Conservation (phyloP, 176 grass and related monocot genomes). For the Ananas comosus region DNA sequence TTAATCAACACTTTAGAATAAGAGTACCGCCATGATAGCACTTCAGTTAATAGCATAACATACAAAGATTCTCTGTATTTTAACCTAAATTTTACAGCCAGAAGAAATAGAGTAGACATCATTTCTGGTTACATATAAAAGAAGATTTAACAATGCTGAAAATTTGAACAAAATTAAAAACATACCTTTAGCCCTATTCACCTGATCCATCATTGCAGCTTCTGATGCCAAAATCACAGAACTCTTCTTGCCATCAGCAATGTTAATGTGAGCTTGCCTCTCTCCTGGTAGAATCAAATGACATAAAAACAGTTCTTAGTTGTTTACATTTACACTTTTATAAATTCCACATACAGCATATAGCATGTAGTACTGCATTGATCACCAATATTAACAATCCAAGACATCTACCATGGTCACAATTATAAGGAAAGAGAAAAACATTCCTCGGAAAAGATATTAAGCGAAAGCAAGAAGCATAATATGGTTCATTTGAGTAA, state of each 20-base stretch:
- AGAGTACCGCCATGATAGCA: too few species aligned
- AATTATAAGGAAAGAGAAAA: not conserved
- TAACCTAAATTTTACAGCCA: too few species aligned
- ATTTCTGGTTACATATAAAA: too few species aligned
- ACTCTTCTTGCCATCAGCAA: conserved; percentile 44
- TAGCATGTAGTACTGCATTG: not conserved
- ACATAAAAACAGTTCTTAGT: not conserved
- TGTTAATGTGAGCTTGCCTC: conserved; percentile 47
- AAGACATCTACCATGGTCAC: not conserved
- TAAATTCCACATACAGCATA: not conserved
- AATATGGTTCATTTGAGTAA: conserved; percentile 1
- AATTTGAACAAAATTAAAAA: conserved; percentile 2
- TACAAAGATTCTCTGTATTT: too few species aligned
- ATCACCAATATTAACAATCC: not conserved
- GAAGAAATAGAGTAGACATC: too few species aligned
- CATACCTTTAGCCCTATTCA: conserved; percentile 90
- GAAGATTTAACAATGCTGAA: not conserved
- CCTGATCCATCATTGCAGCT: conserved; percentile 75
- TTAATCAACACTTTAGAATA: too few species aligned
- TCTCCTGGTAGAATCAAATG: conserved; percentile 34
- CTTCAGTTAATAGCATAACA: too few species aligned
- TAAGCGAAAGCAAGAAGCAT: conserved; percentile 3
- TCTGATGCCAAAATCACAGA: conserved; percentile 47
- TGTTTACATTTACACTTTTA: not conserved
- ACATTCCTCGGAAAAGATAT: conserved; percentile 8